Evolutionary conservation across 345 rosid species (phyloP), one percentile per base, ranked within the genome.

Genomic region (Anacardium occidentale): DNA sequence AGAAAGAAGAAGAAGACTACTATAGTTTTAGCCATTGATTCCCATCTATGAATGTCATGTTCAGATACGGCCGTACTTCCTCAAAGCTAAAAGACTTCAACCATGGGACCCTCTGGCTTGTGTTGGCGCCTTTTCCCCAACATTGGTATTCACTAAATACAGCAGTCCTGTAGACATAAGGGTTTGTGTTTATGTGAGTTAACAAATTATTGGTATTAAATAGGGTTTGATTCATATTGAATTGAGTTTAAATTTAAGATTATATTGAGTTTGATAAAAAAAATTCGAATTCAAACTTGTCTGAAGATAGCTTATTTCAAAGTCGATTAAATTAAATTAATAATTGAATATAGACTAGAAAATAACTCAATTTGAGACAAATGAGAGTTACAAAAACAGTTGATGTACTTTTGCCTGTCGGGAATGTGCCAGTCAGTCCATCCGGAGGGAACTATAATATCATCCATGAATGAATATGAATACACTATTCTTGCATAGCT

Each of bases 341-440:
- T n/a, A n/a, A n/a, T n/a, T n/a, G n/a, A n/a, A n/a, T n/a, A n/a
- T n/a, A n/a, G n/a, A n/a, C n/a, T n/a, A n/a, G n/a, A n/a, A n/a
- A n/a, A n/a, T n/a, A n/a, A n/a, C n/a, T n/a, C n/a, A n/a, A n/a
- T n/a, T n/a, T n/a, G n/a, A n/a, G 8, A 45, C 8, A 10, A 25
- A 15, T 24, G n/a, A 25, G 44, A 64, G 0, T 9, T 2, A 21
- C 14, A 21, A 4, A 18, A 29, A n/a, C 15, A 60, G 12, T 66
- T 59, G 55, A 52, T 20, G n/a, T 76, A 92, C 97, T 78, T 88
- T 68, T 82, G 90, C 73, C 97, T 86, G 62, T 54, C 26, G 9
- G 88, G 80, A 40, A 57, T 14, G 71, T 80, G 73, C 98, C 99
- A 95, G 82, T 95, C 96, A 59, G 86, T 90, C 99, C 99, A 95